phyloP scores from a whole-genome alignment of 1,284 basidiomycete genomes.

The Sanghuangporus baumii region DNA sequence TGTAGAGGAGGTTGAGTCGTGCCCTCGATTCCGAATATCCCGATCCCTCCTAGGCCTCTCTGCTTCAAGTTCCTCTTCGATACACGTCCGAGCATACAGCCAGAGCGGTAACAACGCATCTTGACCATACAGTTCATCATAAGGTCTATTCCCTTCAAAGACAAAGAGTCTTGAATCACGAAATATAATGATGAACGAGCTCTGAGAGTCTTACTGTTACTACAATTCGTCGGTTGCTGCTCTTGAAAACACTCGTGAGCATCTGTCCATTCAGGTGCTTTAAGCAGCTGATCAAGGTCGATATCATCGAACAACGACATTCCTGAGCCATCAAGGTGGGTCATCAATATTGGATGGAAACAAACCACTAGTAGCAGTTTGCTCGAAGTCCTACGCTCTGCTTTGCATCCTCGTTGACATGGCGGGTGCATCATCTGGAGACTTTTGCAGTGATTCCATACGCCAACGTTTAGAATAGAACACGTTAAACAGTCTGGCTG shows the following conservation, averaged over 20 bases:
- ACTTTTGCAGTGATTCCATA: no score
- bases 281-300: not conserved
- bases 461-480: no score
- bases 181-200: not conserved
- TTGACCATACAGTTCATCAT: not conserved
- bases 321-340: not conserved
- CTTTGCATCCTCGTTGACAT: no score
- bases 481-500: no score
- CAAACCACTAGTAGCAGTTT: not conserved
- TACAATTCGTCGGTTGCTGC: not conserved
- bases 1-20: no score
- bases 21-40: not conserved
- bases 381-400: not conserved
- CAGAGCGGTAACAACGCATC: not conserved
- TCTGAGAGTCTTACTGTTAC: not conserved
- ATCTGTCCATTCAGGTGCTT: not conserved
- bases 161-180: not conserved
- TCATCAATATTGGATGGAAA: no score
- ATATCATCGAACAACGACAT: not conserved
- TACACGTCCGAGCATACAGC: conserved; percentile 1
- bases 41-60: not conserved
- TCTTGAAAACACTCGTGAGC: not conserved
- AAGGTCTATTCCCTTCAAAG: not conserved
- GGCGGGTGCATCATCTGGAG: no score
- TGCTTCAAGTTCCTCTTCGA: not conserved